phyloP scores from a whole-genome alignment of 306 rosid genomes.

The Dalbergia cochinchinensis region DNA sequence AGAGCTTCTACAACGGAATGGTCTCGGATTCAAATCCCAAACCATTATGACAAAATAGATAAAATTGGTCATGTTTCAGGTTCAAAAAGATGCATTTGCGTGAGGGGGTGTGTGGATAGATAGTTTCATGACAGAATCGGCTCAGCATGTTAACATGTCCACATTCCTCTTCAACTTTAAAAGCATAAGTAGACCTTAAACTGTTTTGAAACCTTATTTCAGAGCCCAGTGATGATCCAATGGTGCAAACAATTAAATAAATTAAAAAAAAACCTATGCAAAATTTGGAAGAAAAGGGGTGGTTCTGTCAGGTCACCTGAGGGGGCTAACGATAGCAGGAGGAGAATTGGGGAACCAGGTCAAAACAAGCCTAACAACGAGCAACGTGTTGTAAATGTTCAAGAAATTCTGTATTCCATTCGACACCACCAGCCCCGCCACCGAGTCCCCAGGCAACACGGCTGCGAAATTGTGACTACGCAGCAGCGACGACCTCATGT shows the following conservation, averaged over 20 bases:
- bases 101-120: too few relatives aligned
- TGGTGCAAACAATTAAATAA: background rate
- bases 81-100: too few relatives aligned
- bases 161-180: too few relatives aligned
- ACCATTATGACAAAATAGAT: too few relatives aligned
- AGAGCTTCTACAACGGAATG: too few relatives aligned
- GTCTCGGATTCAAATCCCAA: too few relatives aligned
- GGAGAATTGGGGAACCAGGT: constrained; percentile 98
- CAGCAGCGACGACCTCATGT: constrained; percentile 34
- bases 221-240: background rate
- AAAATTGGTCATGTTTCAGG: too few relatives aligned
- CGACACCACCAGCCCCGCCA: constrained; percentile 86
- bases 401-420: constrained; percentile 86
- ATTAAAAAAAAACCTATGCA: background rate
- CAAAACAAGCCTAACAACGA: constrained; percentile 88
- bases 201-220: background rate
- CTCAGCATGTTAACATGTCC: too few relatives aligned
- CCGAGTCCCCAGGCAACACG: constrained; percentile 88
- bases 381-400: constrained; percentile 84
- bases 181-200: background rate
- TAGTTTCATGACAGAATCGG: too few relatives aligned
- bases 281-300: background rate
- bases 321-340: constrained; percentile 85
- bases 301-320: constrained; percentile 58
- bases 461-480: constrained; percentile 79